phyloP scores from a whole-genome alignment of 495 filamentous ascomycete species.

The Aspergillus egyptiacus region DNA sequence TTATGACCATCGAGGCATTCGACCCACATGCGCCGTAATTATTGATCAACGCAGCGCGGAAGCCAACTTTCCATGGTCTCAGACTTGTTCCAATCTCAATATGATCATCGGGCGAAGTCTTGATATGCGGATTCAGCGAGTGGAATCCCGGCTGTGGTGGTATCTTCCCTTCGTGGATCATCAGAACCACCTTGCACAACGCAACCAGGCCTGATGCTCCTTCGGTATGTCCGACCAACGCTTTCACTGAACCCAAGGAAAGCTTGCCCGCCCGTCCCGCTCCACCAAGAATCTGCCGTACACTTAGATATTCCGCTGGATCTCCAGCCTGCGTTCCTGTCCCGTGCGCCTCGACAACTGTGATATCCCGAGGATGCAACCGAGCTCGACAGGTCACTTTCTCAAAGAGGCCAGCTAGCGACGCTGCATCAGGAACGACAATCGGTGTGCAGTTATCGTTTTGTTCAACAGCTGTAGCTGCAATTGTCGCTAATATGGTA shows the following conservation, averaged over 20 bases:
- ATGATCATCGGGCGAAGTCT: conserved; percentile 24
- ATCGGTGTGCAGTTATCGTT: conserved; percentile 62
- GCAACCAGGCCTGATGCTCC: conserved; percentile 41
- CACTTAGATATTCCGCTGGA: conserved; percentile 50
- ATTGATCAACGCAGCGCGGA: conserved; percentile 38
- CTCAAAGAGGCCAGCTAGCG: conserved; percentile 53
- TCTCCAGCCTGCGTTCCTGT: conserved; percentile 72
- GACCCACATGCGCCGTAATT: conserved; percentile 46
- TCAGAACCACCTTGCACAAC: conserved; percentile 42
- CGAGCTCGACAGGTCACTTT: conserved; percentile 51
- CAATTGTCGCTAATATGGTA: conserved; percentile 56
- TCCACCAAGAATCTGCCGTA: conserved; percentile 32
- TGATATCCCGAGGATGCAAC: conserved; percentile 56
- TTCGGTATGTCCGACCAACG: conserved; percentile 48
- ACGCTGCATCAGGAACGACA: conserved; percentile 60
- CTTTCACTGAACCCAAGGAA: conserved; percentile 42
- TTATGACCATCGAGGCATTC: conserved; percentile 36
- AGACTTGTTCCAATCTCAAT: conserved; percentile 33
- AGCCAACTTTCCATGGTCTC: conserved; percentile 27
- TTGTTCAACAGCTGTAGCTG: conserved; percentile 59
- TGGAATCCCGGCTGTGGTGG: conserved; percentile 39
- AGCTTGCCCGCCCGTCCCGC: conserved; percentile 18
- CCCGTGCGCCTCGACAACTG: conserved; percentile 72
- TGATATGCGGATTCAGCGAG: conserved; percentile 35
- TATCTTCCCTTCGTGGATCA: conserved; percentile 42